phyloP scores from a whole-genome alignment of 2,329 filamentous ascomycete species.

The Lachnellula cervina region DNA sequence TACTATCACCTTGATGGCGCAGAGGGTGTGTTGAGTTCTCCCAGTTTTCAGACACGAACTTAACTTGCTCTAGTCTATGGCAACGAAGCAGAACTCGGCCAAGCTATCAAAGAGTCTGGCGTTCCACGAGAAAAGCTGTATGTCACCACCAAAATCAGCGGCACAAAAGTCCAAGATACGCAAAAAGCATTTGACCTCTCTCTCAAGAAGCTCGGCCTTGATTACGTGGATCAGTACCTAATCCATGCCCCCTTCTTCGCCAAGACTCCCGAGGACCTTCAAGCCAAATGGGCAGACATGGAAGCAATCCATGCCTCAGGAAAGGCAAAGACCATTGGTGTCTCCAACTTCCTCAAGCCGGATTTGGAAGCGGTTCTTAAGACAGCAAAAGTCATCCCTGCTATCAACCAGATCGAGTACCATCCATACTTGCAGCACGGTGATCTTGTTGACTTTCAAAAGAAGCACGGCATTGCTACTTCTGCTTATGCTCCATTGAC shows the following conservation, averaged over 20 bases:
- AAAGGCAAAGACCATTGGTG: constrained; percentile 65
- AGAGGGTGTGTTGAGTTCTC: constrained; percentile 45
- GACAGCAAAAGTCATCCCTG: constrained; percentile 58
- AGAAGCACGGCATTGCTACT: constrained; percentile 51
- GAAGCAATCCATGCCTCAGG: constrained; percentile 64
- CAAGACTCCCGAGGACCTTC: constrained; percentile 46
- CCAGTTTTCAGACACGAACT: not conserved
- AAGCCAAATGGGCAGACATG: constrained; percentile 53
- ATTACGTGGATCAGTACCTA: constrained; percentile 69
- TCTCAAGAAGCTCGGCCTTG: constrained; percentile 63
- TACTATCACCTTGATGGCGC: constrained; percentile 72
- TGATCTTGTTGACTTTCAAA: constrained; percentile 45
- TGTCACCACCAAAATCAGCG: constrained; percentile 57
- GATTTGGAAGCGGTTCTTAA: constrained; percentile 53
- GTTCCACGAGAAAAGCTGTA: constrained; percentile 64
- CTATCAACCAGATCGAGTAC: constrained; percentile 76
- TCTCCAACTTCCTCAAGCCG: constrained; percentile 65
- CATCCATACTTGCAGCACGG: constrained; percentile 71
- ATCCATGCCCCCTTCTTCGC: constrained; percentile 55
- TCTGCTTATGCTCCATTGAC: constrained; percentile 53
- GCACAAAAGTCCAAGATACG: constrained; percentile 30
- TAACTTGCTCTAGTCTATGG: constrained; percentile 44
- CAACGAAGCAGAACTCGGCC: constrained; percentile 66
- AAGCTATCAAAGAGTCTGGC: constrained; percentile 62
- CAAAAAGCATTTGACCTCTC: constrained; percentile 47